Evolutionary conservation across 805 yeast species (phyloP).

Genomic region (Metschnikowia chrysomelidarum): DNA sequence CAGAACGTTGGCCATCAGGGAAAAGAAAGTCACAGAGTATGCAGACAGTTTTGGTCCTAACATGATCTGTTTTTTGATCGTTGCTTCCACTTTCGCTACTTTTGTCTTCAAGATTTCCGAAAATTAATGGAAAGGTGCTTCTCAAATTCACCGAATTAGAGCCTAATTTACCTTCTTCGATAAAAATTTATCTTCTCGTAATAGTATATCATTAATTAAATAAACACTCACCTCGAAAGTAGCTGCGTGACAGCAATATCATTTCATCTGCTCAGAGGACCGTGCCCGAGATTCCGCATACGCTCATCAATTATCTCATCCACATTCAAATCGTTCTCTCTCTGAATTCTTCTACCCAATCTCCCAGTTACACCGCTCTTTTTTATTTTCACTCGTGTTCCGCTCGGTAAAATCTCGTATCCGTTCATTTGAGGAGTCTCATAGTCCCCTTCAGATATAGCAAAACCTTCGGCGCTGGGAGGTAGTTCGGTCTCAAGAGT

Average conservation of each 20-base stretch:
- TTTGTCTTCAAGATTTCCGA: constrained; percentile 53
- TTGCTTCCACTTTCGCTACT: constrained; percentile 62
- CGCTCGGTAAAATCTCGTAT: constrained; percentile 71
- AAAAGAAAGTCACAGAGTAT: constrained; percentile 77
- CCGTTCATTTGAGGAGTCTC: constrained; percentile 32
- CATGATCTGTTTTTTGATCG: constrained; percentile 71
- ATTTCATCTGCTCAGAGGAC: background rate
- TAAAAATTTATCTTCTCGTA: no score
- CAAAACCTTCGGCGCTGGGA: constrained; percentile 43
- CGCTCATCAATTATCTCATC: constrained; percentile 55
- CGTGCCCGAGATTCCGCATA: constrained; percentile 18
- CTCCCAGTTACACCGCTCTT: constrained; percentile 23
- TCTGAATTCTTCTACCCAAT: constrained; percentile 40
- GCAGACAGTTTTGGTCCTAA: constrained; percentile 89
- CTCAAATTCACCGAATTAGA: no score
- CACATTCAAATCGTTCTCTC: constrained; percentile 42
- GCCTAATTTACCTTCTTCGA: no score
- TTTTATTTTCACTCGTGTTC: constrained; percentile 52
- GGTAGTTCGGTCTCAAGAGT: constrained; percentile 48
- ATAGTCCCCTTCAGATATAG: constrained; percentile 26
- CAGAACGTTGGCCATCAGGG: constrained; percentile 81
- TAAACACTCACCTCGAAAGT: no score
- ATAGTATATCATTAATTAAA: no score
- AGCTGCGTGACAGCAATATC: no score
- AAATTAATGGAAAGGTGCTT: no score